These are phyloP conservation scores for Phaeodactylum tricornutum DNA, from an alignment of 108 stramenopile species.

Conservation along the genomic window DNA sequence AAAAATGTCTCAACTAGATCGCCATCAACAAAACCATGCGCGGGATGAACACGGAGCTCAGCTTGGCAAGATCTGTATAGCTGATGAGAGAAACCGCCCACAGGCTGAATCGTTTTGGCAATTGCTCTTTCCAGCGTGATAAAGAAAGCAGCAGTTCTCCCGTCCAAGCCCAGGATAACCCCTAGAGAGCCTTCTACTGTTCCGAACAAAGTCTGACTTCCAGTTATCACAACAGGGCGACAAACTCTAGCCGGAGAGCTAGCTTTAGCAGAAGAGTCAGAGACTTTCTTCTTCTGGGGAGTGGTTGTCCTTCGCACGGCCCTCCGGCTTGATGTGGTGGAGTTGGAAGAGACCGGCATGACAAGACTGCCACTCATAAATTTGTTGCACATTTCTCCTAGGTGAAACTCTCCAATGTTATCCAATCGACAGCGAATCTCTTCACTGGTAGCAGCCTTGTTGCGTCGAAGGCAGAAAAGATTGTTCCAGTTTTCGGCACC, in stretches of 20 bases:
- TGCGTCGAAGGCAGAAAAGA: constrained; percentile 82
- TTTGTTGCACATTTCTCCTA: constrained; percentile 95
- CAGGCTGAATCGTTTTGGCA: constrained; percentile 45
- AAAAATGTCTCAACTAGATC: constrained; percentile 91
- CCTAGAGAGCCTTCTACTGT: constrained; percentile 94
- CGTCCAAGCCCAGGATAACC: constrained; percentile 75
- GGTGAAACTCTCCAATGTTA: constrained; percentile 86
- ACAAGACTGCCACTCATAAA: constrained; percentile 86
- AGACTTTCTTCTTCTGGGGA: constrained; percentile 15
- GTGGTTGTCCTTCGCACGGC: constrained; percentile 1
- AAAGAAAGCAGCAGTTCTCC: constrained; percentile 79
- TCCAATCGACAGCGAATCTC: constrained; percentile 82
- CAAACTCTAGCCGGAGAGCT: constrained; percentile 10
- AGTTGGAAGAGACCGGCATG: constrained; percentile 51
- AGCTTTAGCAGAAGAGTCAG: constrained; percentile 8
- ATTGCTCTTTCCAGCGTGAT: constrained; percentile 69
- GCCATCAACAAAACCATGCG: constrained; percentile 90
- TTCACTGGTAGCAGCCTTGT: constrained; percentile 72
- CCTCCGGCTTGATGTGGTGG: constrained; percentile 1
- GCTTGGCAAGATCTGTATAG: constrained; percentile 78
- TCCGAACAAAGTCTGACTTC: constrained; percentile 87
- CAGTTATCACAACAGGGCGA: constrained; percentile 45
- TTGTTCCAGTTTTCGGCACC: constrained; percentile 91
- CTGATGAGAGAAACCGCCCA: constrained; percentile 83
- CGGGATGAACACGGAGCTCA: constrained; percentile 45